Percentiles rank a stretch among this genome's conserved stretches.
These are phyloP conservation scores for Rossbeevera mucosa DNA, from an alignment of 768 basidiomycete species.

Conservation along the genomic window DNA sequence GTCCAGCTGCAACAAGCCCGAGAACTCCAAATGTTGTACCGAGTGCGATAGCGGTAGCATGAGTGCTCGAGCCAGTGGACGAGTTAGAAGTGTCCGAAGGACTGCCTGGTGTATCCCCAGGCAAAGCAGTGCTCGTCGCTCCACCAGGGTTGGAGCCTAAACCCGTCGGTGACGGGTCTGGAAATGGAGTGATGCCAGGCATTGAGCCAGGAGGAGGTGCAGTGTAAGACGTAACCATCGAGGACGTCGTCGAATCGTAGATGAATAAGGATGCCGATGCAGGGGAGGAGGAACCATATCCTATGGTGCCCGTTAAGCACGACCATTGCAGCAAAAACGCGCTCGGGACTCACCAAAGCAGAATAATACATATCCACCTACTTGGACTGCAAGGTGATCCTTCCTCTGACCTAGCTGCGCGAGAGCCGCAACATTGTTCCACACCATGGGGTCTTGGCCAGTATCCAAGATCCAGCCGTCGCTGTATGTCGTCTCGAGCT, in stretches of 20 bases:
- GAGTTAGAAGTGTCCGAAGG: slow-evolving; percentile 15
- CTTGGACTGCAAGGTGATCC: slow-evolving; percentile 69
- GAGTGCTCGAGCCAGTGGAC: slow-evolving; percentile 17
- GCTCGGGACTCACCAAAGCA: slow-evolving; percentile 61
- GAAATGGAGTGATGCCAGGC: slow-evolving; percentile 31
- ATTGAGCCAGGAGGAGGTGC: slow-evolving; percentile 31
- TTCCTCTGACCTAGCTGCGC: slow-evolving; percentile 57
- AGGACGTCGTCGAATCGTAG: slow-evolving; percentile 38
- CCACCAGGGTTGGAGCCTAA: slow-evolving; percentile 9
- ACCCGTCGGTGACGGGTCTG: slow-evolving; percentile 32
- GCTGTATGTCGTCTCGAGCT: slow-evolving; percentile 45
- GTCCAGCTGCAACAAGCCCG: slow-evolving; percentile 43
- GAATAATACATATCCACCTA: slow-evolving; percentile 63
- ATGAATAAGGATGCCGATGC: slow-evolving; percentile 53
- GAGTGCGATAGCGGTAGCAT: slow-evolving; percentile 50
- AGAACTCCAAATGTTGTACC: slow-evolving; percentile 60
- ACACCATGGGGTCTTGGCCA: slow-evolving; percentile 50
- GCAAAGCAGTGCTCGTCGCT: slow-evolving; percentile 5
- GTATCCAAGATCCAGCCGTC: slow-evolving; percentile 75
- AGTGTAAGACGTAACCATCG: slow-evolving; percentile 41
- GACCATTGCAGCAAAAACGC: not conserved
- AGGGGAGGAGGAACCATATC: slow-evolving; percentile 30
- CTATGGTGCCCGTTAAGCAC: slow-evolving; percentile 21
- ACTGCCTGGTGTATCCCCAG: slow-evolving; percentile 7
- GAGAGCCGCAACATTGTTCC: slow-evolving; percentile 50